Percentiles rank a stretch among this genome's conserved stretches.
Conservation (phyloP, 1,284 basidiomycete genomes). For the Coriolopsis trogii region DNA sequence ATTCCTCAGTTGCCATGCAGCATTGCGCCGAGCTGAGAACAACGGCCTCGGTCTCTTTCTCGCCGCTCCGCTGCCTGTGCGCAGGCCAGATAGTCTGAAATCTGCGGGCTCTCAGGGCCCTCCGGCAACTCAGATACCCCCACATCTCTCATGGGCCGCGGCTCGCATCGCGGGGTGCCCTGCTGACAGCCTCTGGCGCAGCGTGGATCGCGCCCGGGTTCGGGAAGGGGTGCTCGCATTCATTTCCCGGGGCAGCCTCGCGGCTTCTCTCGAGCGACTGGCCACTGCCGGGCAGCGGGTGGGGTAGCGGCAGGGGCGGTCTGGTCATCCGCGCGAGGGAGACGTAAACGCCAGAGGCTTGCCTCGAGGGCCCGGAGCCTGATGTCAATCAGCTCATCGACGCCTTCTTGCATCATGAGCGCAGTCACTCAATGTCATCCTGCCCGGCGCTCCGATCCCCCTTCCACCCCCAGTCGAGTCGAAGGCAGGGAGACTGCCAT, state of each 20-base stretch:
- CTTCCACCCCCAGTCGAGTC: too few relatives aligned
- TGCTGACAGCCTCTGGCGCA: conserved; percentile 13
- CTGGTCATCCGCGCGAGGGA: conserved; percentile 13
- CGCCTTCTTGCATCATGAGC: conserved; percentile 26
- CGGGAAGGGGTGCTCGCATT: conserved; percentile 16
- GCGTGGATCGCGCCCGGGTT: conserved; percentile 14
- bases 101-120: too few relatives aligned
- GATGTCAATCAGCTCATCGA: conserved; percentile 26
- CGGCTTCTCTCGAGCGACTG: too few relatives aligned
- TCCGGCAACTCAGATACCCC: conserved; percentile 24
- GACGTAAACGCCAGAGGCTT: conserved; percentile 13
- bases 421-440: conserved; percentile 24
- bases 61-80: conserved; percentile 1
- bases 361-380: conserved; percentile 23
- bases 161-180: conserved; percentile 8
- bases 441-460: conserved; percentile 25
- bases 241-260: conserved; percentile 12
- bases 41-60: conserved; percentile 16
- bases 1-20: conserved; percentile 9
- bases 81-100: too few relatives aligned
- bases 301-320: too few relatives aligned
- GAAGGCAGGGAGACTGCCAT: too few relatives aligned
- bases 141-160: conserved; percentile 4
- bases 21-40: conserved; percentile 15
- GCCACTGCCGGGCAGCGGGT: too few relatives aligned